Conservation (phyloP, 257 asterid species). For the Catharanthus roseus region DNA sequence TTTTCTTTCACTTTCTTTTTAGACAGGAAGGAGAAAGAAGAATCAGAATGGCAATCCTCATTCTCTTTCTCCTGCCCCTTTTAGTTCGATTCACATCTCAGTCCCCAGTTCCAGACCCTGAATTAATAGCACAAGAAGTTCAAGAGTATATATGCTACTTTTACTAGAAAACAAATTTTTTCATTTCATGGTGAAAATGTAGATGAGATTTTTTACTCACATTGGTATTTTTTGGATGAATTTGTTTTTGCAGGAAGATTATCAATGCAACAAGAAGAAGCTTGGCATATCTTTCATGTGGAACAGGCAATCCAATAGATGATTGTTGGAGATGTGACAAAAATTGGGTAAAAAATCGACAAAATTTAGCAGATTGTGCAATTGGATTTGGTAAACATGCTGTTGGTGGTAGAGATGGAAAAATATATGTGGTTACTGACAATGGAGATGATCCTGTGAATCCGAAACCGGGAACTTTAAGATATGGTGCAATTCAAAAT, state of each 20-base stretch:
- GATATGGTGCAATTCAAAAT: constrained; percentile 69
- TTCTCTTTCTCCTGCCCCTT: constrained; percentile 30
- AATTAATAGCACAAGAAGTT: constrained; percentile 62
- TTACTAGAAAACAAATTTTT: background rate
- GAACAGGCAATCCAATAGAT: constrained; percentile 84
- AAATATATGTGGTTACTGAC: constrained; percentile 63
- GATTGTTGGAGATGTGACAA: constrained; percentile 97
- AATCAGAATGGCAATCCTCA: constrained; percentile 31
- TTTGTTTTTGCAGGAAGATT: constrained; percentile 39
- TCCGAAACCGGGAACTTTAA: constrained; percentile 66
- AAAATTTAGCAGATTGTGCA: constrained; percentile 68
- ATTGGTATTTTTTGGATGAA: too few relatives aligned
- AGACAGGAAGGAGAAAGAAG: constrained; percentile 13
- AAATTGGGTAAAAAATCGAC: constrained; percentile 66
- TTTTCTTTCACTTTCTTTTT: background rate
- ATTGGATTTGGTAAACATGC: constrained; percentile 91
- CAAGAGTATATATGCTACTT: constrained; percentile 50
- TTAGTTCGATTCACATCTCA: constrained; percentile 32
- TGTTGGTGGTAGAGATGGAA: constrained; percentile 69
- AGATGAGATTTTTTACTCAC: too few relatives aligned
- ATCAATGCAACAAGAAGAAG: constrained; percentile 67
- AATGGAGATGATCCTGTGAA: constrained; percentile 60
- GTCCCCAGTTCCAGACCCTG: constrained; percentile 64
- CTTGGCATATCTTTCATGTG: constrained; percentile 63
- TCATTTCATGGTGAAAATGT: background rate